Evolutionary conservation across 345 rosid genomes (phyloP).

Genomic region (Bruguiera parviflora): DNA sequence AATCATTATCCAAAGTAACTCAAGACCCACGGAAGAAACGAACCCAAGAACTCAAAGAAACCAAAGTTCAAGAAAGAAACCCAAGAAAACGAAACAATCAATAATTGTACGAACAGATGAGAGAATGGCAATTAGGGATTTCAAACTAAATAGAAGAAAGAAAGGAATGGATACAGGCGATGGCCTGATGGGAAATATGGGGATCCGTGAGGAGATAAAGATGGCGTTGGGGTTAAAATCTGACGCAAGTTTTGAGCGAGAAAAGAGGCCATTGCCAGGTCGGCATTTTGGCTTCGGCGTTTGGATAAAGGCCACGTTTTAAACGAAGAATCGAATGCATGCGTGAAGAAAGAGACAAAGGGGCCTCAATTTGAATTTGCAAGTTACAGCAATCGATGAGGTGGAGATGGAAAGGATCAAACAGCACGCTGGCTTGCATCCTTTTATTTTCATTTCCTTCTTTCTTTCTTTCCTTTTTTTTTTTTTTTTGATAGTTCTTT

Average conservation of each 20-base stretch:
- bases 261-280: too few species aligned
- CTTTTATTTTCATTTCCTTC: too few species aligned
- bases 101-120: neutral
- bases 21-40: neutral
- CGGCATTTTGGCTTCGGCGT: too few species aligned
- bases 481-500: too few species aligned
- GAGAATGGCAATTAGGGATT: neutral
- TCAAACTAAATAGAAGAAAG: neutral
- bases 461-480: too few species aligned
- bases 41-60: neutral
- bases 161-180: neutral
- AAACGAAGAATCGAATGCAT: neutral
- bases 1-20: neutral
- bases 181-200: neutral
- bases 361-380: too few species aligned
- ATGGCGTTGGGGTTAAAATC: neutral
- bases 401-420: too few species aligned
- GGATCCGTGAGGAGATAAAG: constrained; percentile 17
- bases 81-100: neutral
- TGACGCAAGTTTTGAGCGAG: neutral
- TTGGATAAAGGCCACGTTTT: neutral
- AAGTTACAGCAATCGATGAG: too few species aligned
- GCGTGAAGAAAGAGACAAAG: too few species aligned
- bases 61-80: neutral
- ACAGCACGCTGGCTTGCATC: too few species aligned